Evolutionary conservation across 2,329 filamentous ascomycete species (phyloP).

Genomic region (Penicillium olsonii): DNA sequence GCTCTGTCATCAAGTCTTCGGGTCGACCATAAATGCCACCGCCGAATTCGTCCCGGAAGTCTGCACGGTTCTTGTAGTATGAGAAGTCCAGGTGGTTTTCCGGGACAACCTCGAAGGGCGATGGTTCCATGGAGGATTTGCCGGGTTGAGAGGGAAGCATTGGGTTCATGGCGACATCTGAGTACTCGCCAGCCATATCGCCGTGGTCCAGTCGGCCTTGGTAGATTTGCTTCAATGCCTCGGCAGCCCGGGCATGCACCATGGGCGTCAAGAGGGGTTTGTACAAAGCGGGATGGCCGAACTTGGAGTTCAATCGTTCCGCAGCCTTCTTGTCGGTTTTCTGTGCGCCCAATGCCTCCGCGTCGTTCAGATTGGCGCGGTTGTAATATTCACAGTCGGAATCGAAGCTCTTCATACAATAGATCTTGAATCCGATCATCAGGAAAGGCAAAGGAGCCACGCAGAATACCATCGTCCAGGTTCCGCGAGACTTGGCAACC

Average conservation of each 20-base stretch:
- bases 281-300: constrained; percentile 89
- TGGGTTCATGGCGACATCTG: constrained; percentile 76
- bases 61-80: constrained; percentile 85
- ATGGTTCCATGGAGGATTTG: constrained; percentile 52
- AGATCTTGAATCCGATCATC: constrained; percentile 81
- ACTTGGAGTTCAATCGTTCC: constrained; percentile 72
- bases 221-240: constrained; percentile 82
- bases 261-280: constrained; percentile 89
- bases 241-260: constrained; percentile 89
- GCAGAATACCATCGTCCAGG: constrained; percentile 65
- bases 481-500: constrained; percentile 70
- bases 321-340: constrained; percentile 46
- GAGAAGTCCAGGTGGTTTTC: constrained; percentile 86
- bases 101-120: constrained; percentile 86
- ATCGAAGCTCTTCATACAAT: constrained; percentile 76
- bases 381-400: constrained; percentile 78
- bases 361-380: constrained; percentile 60
- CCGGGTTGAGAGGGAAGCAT: constrained; percentile 67
- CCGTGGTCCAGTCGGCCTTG: constrained; percentile 70
- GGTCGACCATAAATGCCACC: constrained; percentile 60
- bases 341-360: constrained; percentile 43
- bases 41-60: constrained; percentile 86
- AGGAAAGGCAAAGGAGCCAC: constrained; percentile 76
- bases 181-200: constrained; percentile 52
- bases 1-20: constrained; percentile 48